Evolutionary conservation across 2,329 filamentous ascomycete genomes (phyloP).

Genomic region (Aspergillus viridinutans): DNA sequence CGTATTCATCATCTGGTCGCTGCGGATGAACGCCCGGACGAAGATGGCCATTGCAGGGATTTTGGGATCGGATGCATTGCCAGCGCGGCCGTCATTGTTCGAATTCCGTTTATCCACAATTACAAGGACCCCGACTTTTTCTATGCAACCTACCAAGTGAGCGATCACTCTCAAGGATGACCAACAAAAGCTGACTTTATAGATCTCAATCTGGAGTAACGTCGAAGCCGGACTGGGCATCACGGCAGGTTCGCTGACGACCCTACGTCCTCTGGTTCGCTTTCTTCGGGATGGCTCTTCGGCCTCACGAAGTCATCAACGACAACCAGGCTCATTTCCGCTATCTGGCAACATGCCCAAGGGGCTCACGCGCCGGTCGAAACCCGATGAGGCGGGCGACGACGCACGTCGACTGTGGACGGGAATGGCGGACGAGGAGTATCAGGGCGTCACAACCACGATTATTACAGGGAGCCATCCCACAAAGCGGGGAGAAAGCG

Average conservation of each 20-base stretch:
- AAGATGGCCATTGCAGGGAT: conserved; percentile 51
- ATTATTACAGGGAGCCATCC: conserved; percentile 13
- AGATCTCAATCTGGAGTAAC: conserved; percentile 40
- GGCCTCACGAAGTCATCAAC: conserved; percentile 10
- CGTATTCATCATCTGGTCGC: conserved; percentile 50
- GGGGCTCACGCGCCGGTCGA: not conserved
- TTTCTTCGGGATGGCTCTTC: conserved; percentile 23
- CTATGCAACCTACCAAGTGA: conserved; percentile 2
- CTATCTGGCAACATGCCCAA: conserved; percentile 13
- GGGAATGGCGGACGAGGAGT: conserved; percentile 14
- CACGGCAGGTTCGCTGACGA: conserved; percentile 29
- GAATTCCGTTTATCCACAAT: conserved; percentile 15
- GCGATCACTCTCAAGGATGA: conserved; percentile 7
- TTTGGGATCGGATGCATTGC: conserved; percentile 51
- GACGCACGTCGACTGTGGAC: conserved; percentile 16
- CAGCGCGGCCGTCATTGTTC: conserved; percentile 20
- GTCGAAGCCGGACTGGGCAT: conserved; percentile 32
- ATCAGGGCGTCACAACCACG: conserved; percentile 21
- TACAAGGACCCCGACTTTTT: conserved; percentile 19
- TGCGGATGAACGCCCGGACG: conserved; percentile 50
- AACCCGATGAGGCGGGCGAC: conserved; percentile 3
- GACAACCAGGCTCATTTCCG: conserved; percentile 14
- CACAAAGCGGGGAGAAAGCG: conserved; percentile 10
- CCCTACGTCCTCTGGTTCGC: conserved; percentile 44
- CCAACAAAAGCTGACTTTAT: conserved; percentile 38